phyloP scores from a whole-genome alignment of 352 stramenopile species.

The Peronospora farinosa region DNA sequence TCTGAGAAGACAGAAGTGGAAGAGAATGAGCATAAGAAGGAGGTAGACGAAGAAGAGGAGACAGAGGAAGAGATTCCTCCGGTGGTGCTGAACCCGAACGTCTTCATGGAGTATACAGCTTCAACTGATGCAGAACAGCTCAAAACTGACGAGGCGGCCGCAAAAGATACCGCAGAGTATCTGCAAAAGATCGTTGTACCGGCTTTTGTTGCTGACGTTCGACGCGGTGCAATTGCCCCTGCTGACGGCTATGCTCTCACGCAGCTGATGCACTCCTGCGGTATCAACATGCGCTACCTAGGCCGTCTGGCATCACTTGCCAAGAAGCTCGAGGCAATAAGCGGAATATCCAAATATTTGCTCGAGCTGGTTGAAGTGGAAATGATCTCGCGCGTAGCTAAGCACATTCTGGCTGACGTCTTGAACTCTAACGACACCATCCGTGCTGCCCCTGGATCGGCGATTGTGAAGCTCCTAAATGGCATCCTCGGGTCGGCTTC shows the following conservation, averaged over 20 bases:
- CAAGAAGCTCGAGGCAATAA: constrained; percentile 82
- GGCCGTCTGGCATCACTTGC: constrained; percentile 86
- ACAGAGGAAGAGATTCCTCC: constrained; percentile 49
- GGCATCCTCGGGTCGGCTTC: constrained; percentile 56
- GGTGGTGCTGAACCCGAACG: constrained; percentile 80
- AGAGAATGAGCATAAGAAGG: constrained; percentile 33
- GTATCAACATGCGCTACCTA: constrained; percentile 96
- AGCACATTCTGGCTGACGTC: constrained; percentile 77
- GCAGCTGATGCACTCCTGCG: constrained; percentile 91
- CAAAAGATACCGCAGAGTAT: constrained; percentile 75
- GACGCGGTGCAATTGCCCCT: constrained; percentile 69
- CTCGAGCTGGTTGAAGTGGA: constrained; percentile 93
- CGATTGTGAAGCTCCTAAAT: constrained; percentile 85
- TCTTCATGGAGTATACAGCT: constrained; percentile 86
- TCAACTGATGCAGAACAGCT: constrained; percentile 64
- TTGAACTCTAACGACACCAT: constrained; percentile 57
- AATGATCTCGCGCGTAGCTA: constrained; percentile 91
- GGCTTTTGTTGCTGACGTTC: constrained; percentile 79
- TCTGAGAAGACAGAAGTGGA: constrained; percentile 25
- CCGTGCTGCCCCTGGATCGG: constrained; percentile 56
- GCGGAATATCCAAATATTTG: constrained; percentile 88
- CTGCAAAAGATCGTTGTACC: constrained; percentile 83
- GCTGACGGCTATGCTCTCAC: constrained; percentile 89
- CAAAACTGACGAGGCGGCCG: constrained; percentile 58
- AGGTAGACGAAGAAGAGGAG: constrained; percentile 48